Conservation (phyloP, 345 rosid species). For the Citrus hindsii region DNA sequence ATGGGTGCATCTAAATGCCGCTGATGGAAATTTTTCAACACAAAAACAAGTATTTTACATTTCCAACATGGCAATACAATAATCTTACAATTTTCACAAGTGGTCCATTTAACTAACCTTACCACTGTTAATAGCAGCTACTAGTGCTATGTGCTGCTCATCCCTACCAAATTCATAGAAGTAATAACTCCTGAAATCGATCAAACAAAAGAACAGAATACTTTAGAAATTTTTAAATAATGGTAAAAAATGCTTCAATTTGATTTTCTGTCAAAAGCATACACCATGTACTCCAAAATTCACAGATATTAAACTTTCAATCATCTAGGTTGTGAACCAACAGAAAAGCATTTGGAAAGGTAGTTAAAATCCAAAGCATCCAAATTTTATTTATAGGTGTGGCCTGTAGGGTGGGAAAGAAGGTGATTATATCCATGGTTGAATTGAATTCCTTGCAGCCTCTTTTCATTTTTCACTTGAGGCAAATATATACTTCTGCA, state of each 20-base stretch:
- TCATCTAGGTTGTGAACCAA: not conserved
- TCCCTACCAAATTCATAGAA: constrained; percentile 84
- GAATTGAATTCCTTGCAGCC: not conserved
- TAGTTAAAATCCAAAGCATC: not conserved
- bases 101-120: constrained; percentile 45
- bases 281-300: not conserved
- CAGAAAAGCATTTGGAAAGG: not conserved
- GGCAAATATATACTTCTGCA: not conserved
- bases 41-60: not conserved
- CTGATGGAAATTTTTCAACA: not conserved
- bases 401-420: not conserved
- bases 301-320: not conserved
- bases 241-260: not conserved
- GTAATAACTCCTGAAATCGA: constrained; percentile 71
- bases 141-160: constrained; percentile 68
- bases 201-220: constrained; percentile 10
- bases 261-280: not conserved
- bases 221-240: not conserved
- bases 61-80: not conserved
- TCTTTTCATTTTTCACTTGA: not conserved
- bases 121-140: constrained; percentile 70
- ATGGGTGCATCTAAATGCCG: not conserved
- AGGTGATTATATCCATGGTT: not conserved
- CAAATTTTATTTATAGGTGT: not conserved
- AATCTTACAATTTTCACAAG: not conserved